Evolutionary conservation across 1,284 basidiomycete genomes (phyloP), one percentile per base, ranked within the genome.

Genomic region (Tausonia pullulans): DNA sequence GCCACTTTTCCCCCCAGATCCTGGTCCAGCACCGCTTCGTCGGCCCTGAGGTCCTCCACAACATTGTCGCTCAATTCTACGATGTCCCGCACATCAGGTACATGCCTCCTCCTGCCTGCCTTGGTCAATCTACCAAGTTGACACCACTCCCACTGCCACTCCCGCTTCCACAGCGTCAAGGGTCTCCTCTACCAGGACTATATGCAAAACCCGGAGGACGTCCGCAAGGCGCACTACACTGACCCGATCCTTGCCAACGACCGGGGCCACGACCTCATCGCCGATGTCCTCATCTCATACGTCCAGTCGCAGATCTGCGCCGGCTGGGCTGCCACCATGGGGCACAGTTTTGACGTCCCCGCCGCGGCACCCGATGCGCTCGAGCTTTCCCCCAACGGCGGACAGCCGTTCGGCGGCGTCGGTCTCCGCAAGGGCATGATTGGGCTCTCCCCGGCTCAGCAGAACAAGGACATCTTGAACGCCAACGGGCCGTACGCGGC

Each of bases 61-160:
- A 82, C 69, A 79, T 87, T 61, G 90, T 96, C 3, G 89, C 93
- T 0, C 90, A 94, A 73, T 96, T 92, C 78, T 97, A 97, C 78
- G 93, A 97, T 73, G 83, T 96, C 44, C 91, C 93, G 0, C 89
- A 96, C 74, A 79, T 97, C 71, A 84, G 82, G 84, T 83, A 46
- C 58, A 78, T 69, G 4, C 13, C 46, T 51, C 55, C 27, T 54
- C 11, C 41, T 43, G 51, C 14, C 14, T 48, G 14, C 45, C 46
- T 5, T 39, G 13, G 16, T 46, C 11, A 4, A 43, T 50, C 50
- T 49, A 6, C 27, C 27, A 39, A 46, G 27, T n/a, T 16, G 16
- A 54, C 49, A 27, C 40, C 57, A 64, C 27, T 45, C 14, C 46
- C 55, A 10, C 2, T 8, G 40, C 4, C 5, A 50, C 60, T 64